phyloP scores from a whole-genome alignment of 495 filamentous ascomycete genomes.

The Penicillium cataractarum region DNA sequence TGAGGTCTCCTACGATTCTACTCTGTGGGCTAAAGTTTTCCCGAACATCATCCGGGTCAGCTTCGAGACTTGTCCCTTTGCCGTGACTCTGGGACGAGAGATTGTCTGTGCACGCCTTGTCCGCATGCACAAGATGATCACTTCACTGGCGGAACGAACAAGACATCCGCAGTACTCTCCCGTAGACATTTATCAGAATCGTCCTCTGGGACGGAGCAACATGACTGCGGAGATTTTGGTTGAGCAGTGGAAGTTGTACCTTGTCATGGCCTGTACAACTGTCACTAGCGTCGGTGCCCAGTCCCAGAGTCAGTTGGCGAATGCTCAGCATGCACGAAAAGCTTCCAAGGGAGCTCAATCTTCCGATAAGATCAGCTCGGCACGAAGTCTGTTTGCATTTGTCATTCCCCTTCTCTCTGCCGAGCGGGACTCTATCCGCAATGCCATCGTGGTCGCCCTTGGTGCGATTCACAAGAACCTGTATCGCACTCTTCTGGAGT shows the following conservation, averaged over 20 bases:
- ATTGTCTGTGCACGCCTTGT: conserved; percentile 88
- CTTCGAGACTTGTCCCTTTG: conserved; percentile 87
- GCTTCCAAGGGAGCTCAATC: conserved; percentile 71
- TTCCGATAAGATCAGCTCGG: conserved; percentile 84
- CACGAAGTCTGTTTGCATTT: conserved; percentile 83
- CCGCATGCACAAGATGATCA: conserved; percentile 87
- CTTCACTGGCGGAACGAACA: conserved; percentile 72
- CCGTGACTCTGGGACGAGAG: conserved; percentile 85
- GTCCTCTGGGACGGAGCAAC: conserved; percentile 59
- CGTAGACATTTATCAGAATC: conserved; percentile 53
- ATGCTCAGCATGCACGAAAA: conserved; percentile 82
- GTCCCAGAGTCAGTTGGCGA: conserved; percentile 58
- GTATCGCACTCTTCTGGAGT: conserved; percentile 91
- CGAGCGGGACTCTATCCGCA: conserved; percentile 73
- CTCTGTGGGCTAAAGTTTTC: conserved; percentile 96
- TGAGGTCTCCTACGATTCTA: conserved; percentile 91
- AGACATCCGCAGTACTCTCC: conserved; percentile 62
- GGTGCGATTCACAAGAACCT: conserved; percentile 95
- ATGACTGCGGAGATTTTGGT: conserved; percentile 85
- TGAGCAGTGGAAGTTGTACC: conserved; percentile 98
- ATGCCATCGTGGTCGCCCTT: conserved; percentile 88
- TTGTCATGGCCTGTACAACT: conserved; percentile 96
- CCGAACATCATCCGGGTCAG: conserved; percentile 92
- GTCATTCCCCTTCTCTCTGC: conserved; percentile 85
- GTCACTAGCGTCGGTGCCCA: conserved; percentile 79